phyloP scores from a whole-genome alignment of 139 green algal genomes.

The Spirogloea muscicola region DNA sequence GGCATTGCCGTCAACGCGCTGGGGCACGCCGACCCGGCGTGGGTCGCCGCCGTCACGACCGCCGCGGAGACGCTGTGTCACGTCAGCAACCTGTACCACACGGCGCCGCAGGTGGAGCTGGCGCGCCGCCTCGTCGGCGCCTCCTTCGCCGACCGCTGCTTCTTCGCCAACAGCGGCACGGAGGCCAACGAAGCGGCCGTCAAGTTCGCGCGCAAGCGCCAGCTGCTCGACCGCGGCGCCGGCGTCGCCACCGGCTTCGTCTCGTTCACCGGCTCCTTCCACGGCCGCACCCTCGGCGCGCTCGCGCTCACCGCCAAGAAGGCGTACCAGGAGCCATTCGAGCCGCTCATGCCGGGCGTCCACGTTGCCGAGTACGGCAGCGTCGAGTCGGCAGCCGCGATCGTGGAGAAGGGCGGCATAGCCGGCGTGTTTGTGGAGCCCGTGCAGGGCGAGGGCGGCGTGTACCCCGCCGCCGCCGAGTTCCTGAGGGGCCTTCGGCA shows the following conservation, averaged over 20 bases:
- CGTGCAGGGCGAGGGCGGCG: constrained; percentile 88
- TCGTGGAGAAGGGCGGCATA: constrained; percentile 79
- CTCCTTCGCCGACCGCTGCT: constrained; percentile 91
- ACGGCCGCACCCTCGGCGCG: constrained; percentile 94
- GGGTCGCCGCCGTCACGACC: constrained; percentile 73
- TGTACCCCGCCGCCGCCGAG: constrained; percentile 61
- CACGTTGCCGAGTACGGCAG: constrained; percentile 51
- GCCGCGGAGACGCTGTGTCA: constrained; percentile 79
- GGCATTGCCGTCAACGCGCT: constrained; percentile 97
- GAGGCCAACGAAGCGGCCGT: constrained; percentile 98
- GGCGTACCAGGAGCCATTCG: constrained; percentile 80
- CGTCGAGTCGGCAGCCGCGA: constrained; percentile 42
- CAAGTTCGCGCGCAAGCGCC: constrained; percentile 97
- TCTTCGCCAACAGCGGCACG: constrained; percentile 96
- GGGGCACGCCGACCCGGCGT: constrained; percentile 79
- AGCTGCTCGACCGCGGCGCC: constrained; percentile 54
- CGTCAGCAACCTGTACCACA: constrained; percentile 96
- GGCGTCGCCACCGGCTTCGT: constrained; percentile 73
- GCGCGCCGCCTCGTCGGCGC: constrained; percentile 80
- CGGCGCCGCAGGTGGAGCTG: constrained; percentile 73
- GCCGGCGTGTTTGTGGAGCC: constrained; percentile 96
- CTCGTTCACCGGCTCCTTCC: constrained; percentile 89
- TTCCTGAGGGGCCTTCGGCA: constrained; percentile 68
- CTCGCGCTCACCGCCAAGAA: constrained; percentile 92
- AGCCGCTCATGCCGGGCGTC: constrained; percentile 82